Conservation (phyloP, 345 rosid genomes). For the Gossypium longicalyx region DNA sequence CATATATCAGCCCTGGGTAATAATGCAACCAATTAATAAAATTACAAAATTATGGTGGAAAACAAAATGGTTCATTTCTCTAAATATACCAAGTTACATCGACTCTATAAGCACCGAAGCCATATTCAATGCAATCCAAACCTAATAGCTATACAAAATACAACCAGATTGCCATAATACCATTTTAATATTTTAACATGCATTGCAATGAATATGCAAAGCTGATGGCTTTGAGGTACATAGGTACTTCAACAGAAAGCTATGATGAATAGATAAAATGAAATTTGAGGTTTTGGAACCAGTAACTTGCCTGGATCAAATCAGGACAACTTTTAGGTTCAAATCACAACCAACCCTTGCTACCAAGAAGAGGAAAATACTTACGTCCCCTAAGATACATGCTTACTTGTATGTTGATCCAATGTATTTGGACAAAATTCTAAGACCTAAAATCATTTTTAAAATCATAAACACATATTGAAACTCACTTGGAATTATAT, state of each 20-base stretch:
- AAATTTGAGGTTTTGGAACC: neutral
- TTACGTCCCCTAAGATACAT: neutral
- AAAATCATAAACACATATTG: neutral
- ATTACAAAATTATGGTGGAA: neutral
- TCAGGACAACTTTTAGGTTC: neutral
- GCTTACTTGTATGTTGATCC: neutral
- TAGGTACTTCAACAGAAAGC: neutral
- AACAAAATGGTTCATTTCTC: neutral
- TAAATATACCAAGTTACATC: neutral
- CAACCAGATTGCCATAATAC: neutral
- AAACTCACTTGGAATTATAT: slow-evolving; percentile 88
- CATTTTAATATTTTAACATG: neutral
- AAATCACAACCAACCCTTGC: neutral
- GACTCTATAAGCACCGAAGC: neutral
- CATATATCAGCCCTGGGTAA: neutral
- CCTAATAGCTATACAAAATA: neutral
- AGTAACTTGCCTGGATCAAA: slow-evolving; percentile 6
- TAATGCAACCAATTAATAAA: slow-evolving; percentile 22
- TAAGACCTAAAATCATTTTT: neutral
- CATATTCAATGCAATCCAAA: neutral
- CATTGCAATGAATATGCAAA: neutral
- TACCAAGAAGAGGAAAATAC: neutral
- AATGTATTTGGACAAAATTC: neutral
- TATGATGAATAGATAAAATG: neutral
- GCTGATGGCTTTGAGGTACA: neutral